Evolutionary conservation across 371 early-diverging fungal genomes (phyloP).

Genomic region (Phascolomyces articulosus): DNA sequence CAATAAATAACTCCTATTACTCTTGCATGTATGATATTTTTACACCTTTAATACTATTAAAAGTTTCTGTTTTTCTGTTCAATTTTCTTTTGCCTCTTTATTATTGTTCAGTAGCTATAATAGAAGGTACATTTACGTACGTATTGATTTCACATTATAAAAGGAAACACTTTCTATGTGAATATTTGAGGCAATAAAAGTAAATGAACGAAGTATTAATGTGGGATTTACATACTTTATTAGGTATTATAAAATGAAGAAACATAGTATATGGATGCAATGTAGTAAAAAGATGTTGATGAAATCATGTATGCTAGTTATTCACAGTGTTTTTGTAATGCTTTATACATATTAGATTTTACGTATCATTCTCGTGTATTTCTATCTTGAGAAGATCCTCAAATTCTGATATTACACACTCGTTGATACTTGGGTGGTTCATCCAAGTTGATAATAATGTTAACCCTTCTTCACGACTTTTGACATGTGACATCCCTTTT

Average conservation of each 20-base stretch:
- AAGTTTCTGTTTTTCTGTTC: background rate
- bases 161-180: too few species aligned
- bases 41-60: background rate
- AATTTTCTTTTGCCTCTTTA: background rate
- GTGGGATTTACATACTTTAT: too few species aligned
- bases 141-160: too few species aligned
- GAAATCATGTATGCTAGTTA: background rate
- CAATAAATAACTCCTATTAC: background rate
- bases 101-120: background rate
- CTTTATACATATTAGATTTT: background rate
- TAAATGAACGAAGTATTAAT: too few species aligned
- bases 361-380: background rate
- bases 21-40: background rate
- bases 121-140: too few species aligned
- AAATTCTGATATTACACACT: slow-evolving; percentile 29
- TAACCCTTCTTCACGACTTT: slow-evolving; percentile 38
- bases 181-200: too few species aligned
- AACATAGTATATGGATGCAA: too few species aligned
- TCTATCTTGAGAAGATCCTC: slow-evolving; percentile 34
- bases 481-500: slow-evolving; percentile 26
- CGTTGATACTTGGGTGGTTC: slow-evolving; percentile 37
- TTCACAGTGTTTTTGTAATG: background rate
- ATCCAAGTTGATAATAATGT: slow-evolving; percentile 44
- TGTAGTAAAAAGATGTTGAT: too few species aligned
- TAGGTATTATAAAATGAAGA: too few species aligned